phyloP scores from a whole-genome alignment of 768 basidiomycete species.

The Lactarius indigo region DNA sequence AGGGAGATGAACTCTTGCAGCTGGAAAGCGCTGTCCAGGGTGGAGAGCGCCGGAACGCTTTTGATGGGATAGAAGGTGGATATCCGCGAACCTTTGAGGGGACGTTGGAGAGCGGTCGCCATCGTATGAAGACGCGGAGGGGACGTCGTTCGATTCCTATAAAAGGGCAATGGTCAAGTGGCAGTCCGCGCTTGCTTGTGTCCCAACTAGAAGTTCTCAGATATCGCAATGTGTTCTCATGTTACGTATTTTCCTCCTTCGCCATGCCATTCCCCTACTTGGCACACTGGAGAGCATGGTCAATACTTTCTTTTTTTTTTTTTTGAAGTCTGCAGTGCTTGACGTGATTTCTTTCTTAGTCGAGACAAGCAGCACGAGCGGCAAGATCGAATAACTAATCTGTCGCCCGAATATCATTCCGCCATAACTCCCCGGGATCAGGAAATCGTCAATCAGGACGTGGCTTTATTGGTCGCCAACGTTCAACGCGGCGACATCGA shows the following conservation, averaged over 20 bases:
- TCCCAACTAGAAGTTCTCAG: not conserved
- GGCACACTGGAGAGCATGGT: constrained; percentile 21
- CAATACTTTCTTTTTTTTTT: not conserved
- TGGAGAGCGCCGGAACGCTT: constrained; percentile 60
- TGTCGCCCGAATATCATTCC: constrained; percentile 34
- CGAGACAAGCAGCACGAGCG: constrained; percentile 36
- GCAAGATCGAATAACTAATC: constrained; percentile 31
- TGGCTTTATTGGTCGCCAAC: constrained; percentile 32
- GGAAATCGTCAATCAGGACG: constrained; percentile 32
- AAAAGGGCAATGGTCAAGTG: not conserved
- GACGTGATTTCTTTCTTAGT: constrained; percentile 23
- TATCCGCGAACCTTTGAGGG: constrained; percentile 71
- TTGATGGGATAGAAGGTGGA: constrained; percentile 80
- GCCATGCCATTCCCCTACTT: constrained; percentile 6
- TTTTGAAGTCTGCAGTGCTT: too few species aligned
- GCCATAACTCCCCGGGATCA: constrained; percentile 34
- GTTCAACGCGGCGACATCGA: constrained; percentile 34
- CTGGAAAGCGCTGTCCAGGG: constrained; percentile 89
- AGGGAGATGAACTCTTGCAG: constrained; percentile 92
- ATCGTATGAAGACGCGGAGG: not conserved
- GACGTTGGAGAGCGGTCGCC: constrained; percentile 49
- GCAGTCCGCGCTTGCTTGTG: not conserved
- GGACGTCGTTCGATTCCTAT: not conserved
- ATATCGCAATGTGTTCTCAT: not conserved
- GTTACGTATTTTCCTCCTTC: not conserved